Base-by-base conservation (phyloP, 768 basidiomycete genomes). In the Panellus pusillus region DNA sequence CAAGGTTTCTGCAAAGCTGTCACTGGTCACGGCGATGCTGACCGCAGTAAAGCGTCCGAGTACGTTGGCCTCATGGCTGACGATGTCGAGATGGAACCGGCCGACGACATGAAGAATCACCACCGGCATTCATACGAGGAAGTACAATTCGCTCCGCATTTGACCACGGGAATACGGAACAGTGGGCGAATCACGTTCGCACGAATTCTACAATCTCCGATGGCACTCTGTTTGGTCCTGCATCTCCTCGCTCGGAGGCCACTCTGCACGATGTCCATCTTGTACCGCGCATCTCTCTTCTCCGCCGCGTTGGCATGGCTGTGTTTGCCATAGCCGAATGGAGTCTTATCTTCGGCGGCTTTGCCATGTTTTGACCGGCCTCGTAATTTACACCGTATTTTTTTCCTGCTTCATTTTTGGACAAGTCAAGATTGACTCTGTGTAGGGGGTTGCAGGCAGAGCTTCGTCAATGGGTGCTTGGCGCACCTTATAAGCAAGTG, bases 401-500 rank as follows among this genome's bases (percentile, higher is more conserved):
- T 18, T 6, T 41, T 20, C 35, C 20, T 39, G 15, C n/a, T 42
- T 9, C 31, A 31, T 36, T 20, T 19, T 14, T 29, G 13, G 6
- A 19, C 36, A 24, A 29, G 19, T 2, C 17, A 9, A 27, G 37
- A 35, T 40, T 57, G 28, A 29, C 19, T 45, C 39, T 39, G 32
- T 17, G n/a, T 55, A 79, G 78, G 94, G 13, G 87, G 90, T 45
- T 96, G 94, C 71, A 79, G 93, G 47, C 80, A 78, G 38, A 81
- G 78, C 55, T 93, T 87, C 63, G 62, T 86, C 50, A 95, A 96
- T 62, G 86, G 84, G 1, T 95, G 90, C 61, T 74, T 93, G 28
- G 95, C 95, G 0, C 95, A 98, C 71, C 67, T 93, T 36, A 96
- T 98, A 74, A 98, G 90, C 91, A 67, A 50, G 88, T 69, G 17